Conservation (phyloP, 192 early-diverging fungal species). For the Gigaspora rosea region DNA sequence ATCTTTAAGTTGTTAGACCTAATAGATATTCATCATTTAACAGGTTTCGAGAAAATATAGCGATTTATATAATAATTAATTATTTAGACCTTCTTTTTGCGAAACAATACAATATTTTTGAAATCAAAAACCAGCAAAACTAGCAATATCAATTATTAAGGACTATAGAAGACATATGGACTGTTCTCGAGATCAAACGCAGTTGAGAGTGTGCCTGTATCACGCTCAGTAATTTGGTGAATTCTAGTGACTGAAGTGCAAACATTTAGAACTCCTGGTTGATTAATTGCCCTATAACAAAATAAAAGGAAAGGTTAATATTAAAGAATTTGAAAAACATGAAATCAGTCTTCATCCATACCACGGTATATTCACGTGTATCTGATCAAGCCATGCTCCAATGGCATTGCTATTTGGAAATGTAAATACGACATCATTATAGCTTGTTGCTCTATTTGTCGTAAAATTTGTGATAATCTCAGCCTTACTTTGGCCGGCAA, state of each 20-base stretch:
- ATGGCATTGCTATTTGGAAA: constrained; percentile 23
- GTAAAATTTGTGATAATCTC: constrained; percentile 22
- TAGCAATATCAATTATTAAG: no score
- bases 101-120: no score
- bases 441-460: constrained; percentile 17
- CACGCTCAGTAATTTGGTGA: constrained; percentile 14
- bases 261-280: not conserved
- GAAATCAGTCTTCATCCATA: constrained; percentile 15
- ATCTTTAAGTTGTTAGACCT: no score
- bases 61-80: no score
- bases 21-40: no score
- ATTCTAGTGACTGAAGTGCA: constrained; percentile 5
- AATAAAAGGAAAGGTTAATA: constrained; percentile 1
- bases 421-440: constrained; percentile 26
- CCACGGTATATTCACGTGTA: constrained; percentile 7
- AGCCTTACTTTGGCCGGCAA: constrained; percentile 13
- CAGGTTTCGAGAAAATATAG: no score
- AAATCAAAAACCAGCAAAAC: no score
- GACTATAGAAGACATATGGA: not conserved
- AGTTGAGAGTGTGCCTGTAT: constrained; percentile 6
- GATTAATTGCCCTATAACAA: constrained; percentile 4
- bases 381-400: not conserved
- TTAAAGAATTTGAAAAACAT: constrained; percentile 23
- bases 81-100: no score
- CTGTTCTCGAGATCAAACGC: constrained; percentile 10